Evolutionary conservation across 2,329 filamentous ascomycete genomes (phyloP).

Genomic region (Epichloe coenophiala): DNA sequence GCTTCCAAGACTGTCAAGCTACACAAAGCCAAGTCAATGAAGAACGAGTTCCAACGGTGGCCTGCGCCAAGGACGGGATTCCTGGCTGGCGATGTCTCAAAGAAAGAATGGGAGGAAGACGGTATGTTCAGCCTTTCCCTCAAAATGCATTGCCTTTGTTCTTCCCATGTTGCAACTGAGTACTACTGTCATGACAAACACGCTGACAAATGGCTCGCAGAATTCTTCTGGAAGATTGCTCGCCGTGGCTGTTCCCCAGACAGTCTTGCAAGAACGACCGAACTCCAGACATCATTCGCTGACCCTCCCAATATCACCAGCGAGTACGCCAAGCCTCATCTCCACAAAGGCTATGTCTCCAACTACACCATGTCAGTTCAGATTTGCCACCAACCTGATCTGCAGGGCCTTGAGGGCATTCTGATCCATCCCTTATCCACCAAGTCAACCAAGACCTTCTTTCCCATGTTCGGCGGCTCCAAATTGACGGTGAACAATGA

Average conservation of each 20-base stretch:
- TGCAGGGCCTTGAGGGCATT: conserved; percentile 50
- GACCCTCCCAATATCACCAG: conserved; percentile 30
- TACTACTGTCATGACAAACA: too few species aligned
- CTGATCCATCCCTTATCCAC: conserved; percentile 47
- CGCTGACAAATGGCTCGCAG: conserved; percentile 15
- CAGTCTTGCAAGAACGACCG: conserved; percentile 41
- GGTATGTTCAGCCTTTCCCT: conserved; percentile 21
- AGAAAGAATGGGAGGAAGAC: conserved; percentile 37
- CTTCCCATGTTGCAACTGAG: too few species aligned
- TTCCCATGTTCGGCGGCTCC: conserved; percentile 56
- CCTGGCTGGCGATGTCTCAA: conserved; percentile 18
- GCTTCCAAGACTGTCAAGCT: conserved; percentile 35
- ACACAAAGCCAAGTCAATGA: conserved; percentile 28
- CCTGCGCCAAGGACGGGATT: conserved; percentile 24
- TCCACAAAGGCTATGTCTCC: conserved; percentile 42
- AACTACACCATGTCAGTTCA: conserved; percentile 49
- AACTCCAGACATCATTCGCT: conserved; percentile 30
- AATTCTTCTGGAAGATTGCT: conserved; percentile 43
- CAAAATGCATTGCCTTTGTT: not conserved
- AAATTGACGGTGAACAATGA: conserved; percentile 58
- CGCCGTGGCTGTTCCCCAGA: conserved; percentile 48
- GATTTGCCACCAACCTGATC: conserved; percentile 51
- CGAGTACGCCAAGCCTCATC: conserved; percentile 32
- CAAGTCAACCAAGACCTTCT: conserved; percentile 40
- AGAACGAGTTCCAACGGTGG: conserved; percentile 29